These are phyloP conservation scores for Protoeuglena noctilucae DNA, from an alignment of 139 green algal species.

Conservation along the genomic window DNA sequence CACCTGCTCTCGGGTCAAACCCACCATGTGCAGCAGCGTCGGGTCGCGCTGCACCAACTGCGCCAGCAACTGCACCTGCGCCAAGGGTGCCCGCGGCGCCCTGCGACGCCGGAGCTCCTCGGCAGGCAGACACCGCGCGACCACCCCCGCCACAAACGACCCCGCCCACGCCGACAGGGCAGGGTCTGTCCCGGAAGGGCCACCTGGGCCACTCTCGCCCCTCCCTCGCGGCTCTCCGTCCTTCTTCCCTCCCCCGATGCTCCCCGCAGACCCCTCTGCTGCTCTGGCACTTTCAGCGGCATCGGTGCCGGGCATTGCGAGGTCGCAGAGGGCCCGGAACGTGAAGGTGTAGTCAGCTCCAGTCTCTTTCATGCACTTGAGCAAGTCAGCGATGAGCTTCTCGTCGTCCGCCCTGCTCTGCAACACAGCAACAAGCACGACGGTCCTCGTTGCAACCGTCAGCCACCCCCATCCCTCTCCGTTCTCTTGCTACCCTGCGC, in stretches of 20 bases:
- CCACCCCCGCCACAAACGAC: conserved; percentile 3
- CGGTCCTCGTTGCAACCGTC: conserved; percentile 5
- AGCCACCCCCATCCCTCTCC: not conserved
- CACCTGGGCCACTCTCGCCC: not conserved
- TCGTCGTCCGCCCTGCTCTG: conserved; percentile 5
- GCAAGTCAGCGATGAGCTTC: conserved; percentile 19
- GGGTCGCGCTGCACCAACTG: conserved; percentile 21
- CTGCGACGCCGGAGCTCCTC: conserved; percentile 9
- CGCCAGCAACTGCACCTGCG: conserved; percentile 27
- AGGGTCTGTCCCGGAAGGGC: too few species aligned
- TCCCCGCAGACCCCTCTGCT: not conserved
- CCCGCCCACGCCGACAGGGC: not conserved
- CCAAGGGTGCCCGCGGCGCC: conserved; percentile 7
- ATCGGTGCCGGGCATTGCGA: conserved; percentile 6
- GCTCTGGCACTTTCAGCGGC: conserved; percentile 3
- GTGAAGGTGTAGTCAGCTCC: conserved; percentile 33
- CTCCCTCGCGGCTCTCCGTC: not conserved
- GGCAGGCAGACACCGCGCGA: conserved; percentile 5
- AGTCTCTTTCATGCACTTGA: conserved; percentile 27
- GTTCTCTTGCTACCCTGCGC: not conserved
- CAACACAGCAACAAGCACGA: conserved; percentile 3
- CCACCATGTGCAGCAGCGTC: conserved; percentile 22
- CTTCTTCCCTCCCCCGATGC: not conserved
- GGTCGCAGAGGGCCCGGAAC: conserved; percentile 8
- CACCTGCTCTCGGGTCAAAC: conserved; percentile 12